Conservation (phyloP, 2,329 filamentous ascomycete genomes). For the Dothistroma septosporum region DNA sequence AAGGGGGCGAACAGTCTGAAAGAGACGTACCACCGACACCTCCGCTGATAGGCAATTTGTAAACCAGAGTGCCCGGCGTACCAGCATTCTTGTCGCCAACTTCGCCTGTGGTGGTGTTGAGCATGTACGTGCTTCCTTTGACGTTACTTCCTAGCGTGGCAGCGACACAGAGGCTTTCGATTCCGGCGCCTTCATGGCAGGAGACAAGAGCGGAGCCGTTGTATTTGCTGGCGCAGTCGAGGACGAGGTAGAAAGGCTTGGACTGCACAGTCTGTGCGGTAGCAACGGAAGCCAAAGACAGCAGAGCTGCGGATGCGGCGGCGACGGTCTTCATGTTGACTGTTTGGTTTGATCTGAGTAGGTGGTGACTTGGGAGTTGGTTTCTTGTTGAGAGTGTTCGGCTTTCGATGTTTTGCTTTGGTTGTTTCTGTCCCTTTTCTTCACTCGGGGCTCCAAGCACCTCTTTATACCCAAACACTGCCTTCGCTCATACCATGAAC, state of each 20-base stretch:
- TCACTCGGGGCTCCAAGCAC: not conserved
- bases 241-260: slow-evolving; percentile 42
- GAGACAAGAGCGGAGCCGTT: slow-evolving; percentile 40
- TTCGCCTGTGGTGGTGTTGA: slow-evolving; percentile 22
- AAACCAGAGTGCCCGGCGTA: slow-evolving; percentile 29
- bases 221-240: slow-evolving; percentile 36
- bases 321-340: slow-evolving; percentile 17
- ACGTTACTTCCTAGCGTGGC: slow-evolving; percentile 2
- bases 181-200: slow-evolving; percentile 49
- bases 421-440: not conserved
- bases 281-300: slow-evolving; percentile 24
- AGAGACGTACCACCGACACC: not conserved
- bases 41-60: slow-evolving; percentile 25
- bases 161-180: slow-evolving; percentile 44
- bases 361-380: not conserved
- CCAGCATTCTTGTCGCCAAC: slow-evolving; percentile 32
- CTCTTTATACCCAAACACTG: not conserved
- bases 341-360: not conserved
- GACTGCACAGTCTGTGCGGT: slow-evolving; percentile 37
- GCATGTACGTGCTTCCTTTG: slow-evolving; percentile 13
- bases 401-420: not conserved
- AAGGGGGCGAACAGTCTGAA: slow-evolving; percentile 4
- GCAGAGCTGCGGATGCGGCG: slow-evolving; percentile 12
- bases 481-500: not conserved
- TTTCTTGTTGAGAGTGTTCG: not conserved